Base-by-base conservation (phyloP, 192 early-diverging fungal genomes). In the Globomyces pollinis-pini region DNA sequence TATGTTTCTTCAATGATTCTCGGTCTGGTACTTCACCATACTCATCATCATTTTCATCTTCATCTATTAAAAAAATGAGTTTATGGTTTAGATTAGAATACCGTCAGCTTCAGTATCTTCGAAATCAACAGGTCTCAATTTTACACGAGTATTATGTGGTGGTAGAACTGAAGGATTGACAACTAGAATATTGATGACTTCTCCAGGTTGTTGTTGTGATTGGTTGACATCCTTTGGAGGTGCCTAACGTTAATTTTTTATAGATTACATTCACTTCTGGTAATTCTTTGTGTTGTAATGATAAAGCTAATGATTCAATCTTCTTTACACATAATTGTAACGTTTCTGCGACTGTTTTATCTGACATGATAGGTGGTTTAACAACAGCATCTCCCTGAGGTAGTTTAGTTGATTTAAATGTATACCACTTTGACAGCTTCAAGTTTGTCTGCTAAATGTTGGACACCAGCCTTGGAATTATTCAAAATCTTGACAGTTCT, bases 1-100 rank as follows among this genome's bases (percentile, higher is more conserved):
- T 78, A 35, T 78, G 76, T 65, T 81, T 83, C 67, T 83, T 83
- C 57, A 83, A 76, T 4, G 78, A 69, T 52, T 83, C 80, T 54
- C 80, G 70, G 38, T 83, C 80, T 1, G 71, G 72, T 2, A 83
- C 74, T 29, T 81, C 80, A 9, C 75, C 78, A 36, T 70, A 66
- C 24, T 75, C 78, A 41, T 76, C 76, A 45, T 82, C 77, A 38
- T 77, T 61, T 43, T 80, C 80, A 20, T 76, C 74, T 42, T 81
- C 79, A 60, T 57, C 56, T 65, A 50, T 61, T n/a, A n/a, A n/a
- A n/a, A n/a, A n/a, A n/a, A n/a, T n/a, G n/a, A n/a, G n/a, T n/a
- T n/a, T n/a, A n/a, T n/a, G n/a, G n/a, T 23, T 30, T 61, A 41
- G 31, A 13, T 2, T 30, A 21, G 29, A 15, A 11, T 72, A 78